Base-by-base conservation (phyloP, 1,284 basidiomycete species). In the Cystobasidium pallidum region DNA sequence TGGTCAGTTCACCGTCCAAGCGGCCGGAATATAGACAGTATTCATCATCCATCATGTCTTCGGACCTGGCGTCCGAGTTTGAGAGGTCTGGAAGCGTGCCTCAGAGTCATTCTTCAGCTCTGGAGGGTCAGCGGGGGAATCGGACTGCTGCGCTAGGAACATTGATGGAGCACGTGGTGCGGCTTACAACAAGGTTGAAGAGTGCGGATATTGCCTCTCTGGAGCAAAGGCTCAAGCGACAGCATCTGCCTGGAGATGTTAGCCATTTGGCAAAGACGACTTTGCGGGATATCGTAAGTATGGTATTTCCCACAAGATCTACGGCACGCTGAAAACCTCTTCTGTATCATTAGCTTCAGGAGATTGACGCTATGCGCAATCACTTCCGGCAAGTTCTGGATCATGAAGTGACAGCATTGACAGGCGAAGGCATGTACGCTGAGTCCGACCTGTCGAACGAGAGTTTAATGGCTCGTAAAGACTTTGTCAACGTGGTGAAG, bases 161-260 rank as follows among this genome's bases (percentile, higher is more conserved):
- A 32, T 63, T 79, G 2, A 73, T 77, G 41, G 77, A 78, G 36
- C 74, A 79, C 28, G 76, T 73, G 3, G 49, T 59, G 17, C 62
- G 65, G n/a, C 55, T 75, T 3, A 34, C 74, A n/a, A 61, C 66
- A 4, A 21, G 62, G n/a, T 36, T 79, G 7, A 77, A 78, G 52
- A 57, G 57, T 0, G 89, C 94, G 0, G 94, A 99, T 77, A 89
- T 94, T 0, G 85, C 90, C 32, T 94, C 92, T 0, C 84, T 99
- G 47, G 91, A 91, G 52, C 90, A 90, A 72, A 88, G 95, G 17
- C 84, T 99, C 52, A 95, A 94, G 81, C 89, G 93, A 57, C 95
- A 98, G 76, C 87, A 94, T 78, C 85, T 98, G 1, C 82, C 91
- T 2, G 89, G 88, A 51, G 94, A 98, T 77, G 86, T 98, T 21